These are phyloP conservation scores for Exophiala sideris DNA, from an alignment of 2,329 filamentous ascomycete species.

Conservation along the genomic window DNA sequence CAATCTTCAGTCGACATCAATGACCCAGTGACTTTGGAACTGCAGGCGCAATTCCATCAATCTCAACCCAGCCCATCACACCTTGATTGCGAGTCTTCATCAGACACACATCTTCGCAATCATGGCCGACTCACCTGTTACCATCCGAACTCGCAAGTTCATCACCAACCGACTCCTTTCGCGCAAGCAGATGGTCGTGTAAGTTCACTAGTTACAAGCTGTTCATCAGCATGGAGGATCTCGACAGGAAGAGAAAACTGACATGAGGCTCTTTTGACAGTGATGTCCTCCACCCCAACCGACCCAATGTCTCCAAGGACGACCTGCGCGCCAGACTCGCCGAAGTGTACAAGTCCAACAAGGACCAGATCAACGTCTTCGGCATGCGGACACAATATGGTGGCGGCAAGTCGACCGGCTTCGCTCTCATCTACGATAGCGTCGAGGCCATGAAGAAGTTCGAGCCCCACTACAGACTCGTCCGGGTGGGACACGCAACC, in stretches of 20 bases:
- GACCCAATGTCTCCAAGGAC: constrained; percentile 98
- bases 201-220: constrained; percentile 50
- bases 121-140: constrained; percentile 82
- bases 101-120: constrained; percentile 47
- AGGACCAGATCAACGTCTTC: constrained; percentile 97
- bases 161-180: constrained; percentile 98
- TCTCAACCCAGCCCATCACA: constrained; percentile 3
- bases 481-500: constrained; percentile 84
- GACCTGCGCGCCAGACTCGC: constrained; percentile 94
- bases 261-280: constrained; percentile 47
- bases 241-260: background rate
- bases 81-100: constrained; percentile 18
- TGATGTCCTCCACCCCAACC: constrained; percentile 99
- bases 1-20: constrained; percentile 12
- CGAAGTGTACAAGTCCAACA: constrained; percentile 95
- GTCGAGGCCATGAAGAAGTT: constrained; percentile 99
- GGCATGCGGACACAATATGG: constrained; percentile 98
- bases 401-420: constrained; percentile 99
- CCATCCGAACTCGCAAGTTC: constrained; percentile 98
- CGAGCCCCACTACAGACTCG: constrained; percentile 95
- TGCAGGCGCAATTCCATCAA: constrained; percentile 6
- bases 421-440: constrained; percentile 98
- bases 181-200: constrained; percentile 99
- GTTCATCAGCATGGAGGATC: background rate
- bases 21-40: constrained; percentile 4